A percentile compares a stretch with the other conserved stretches of the same genome.
Evolutionary conservation across 192 early-diverging fungal genomes (phyloP).

Genomic region (Umbelopsis sp.): DNA sequence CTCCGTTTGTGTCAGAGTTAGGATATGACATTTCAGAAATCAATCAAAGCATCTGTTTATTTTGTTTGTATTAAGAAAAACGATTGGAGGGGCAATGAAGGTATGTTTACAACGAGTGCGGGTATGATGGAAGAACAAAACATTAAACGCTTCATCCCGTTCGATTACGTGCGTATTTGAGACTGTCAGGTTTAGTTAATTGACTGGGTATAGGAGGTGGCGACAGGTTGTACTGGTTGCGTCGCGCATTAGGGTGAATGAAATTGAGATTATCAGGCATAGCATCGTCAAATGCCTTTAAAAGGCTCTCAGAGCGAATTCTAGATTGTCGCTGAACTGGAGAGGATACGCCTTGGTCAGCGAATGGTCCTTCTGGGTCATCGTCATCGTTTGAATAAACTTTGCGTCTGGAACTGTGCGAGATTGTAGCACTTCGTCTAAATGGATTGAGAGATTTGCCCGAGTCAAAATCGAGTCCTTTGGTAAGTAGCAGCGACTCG

Average conservation of each 20-base stretch:
- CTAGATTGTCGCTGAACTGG: background rate
- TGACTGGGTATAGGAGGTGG: slow-evolving; percentile 17
- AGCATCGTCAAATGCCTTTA: slow-evolving; percentile 8
- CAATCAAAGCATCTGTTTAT: background rate
- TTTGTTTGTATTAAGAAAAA: background rate
- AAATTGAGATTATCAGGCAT: slow-evolving; percentile 15
- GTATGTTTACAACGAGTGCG: background rate
- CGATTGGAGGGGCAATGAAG: background rate
- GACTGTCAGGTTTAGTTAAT: slow-evolving; percentile 8
- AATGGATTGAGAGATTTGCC: slow-evolving; percentile 7
- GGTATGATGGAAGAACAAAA: background rate
- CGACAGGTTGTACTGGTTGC: slow-evolving; percentile 3
- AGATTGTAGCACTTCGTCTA: slow-evolving; percentile 7
- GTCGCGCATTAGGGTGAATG: slow-evolving; percentile 13
- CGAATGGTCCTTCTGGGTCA: background rate
- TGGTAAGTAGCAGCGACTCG: background rate
- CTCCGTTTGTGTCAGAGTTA: background rate
- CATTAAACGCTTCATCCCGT: background rate
- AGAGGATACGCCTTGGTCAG: background rate
- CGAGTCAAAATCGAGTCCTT: slow-evolving; percentile 9
- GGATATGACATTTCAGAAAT: background rate
- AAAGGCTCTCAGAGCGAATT: slow-evolving; percentile 5
- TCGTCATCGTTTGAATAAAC: background rate
- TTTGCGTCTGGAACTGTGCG: background rate
- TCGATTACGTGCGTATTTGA: slow-evolving; percentile 13